Base-by-base conservation (phyloP, 2,329 filamentous ascomycete species). In the Cercospora nicotianae region DNA sequence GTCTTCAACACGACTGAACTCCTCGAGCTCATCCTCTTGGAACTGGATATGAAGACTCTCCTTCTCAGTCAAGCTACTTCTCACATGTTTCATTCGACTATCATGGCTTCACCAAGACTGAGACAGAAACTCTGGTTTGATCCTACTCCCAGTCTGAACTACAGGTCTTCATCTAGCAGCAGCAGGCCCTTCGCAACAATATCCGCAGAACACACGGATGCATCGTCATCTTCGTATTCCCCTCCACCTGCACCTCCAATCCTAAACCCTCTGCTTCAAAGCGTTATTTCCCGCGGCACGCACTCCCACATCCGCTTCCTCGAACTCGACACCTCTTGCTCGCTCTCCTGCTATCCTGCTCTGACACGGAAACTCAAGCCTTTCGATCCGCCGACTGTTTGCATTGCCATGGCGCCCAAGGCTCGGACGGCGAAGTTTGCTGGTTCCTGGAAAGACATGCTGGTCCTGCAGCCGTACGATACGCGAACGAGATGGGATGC, bases 1-100 rank as follows among this genome's bases (percentile, higher is more conserved):
- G 67, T 62, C n/a, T 61, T 69, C 39, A 60, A 61, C 53, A 69
- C 59, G 36, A 58, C 65, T 57, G 67, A 69, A 62, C 64, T 69
- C 48, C 61, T 66, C 53, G 67, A 69, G 57, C 33, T 48, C 26
- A 63, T 69, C 39, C 53, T 69, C 51, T 31, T 48, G 45, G 45
- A 63, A 13, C 51, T 66, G 48, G 67, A 64, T 55, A 65, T 69
- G 53, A 60, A 64, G 48, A 66, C 60, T 30, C 26, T 66, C 9
- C 64, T 69, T 12, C 53, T 63, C 31, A 66, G 39, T 26, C 67
- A 69, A 51, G 48, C 45, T 31, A 60, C 31, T 26, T 63, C 18
- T 20, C 33, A 59, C n/a, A 67, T 59, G 33, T 67, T 67, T 48
- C 13, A 51, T 26, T 30, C 36, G 16, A 67, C 65, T 4, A 63